Conservation (phyloP, 331 rosid genomes). For the Erythrophleum ivorense region DNA sequence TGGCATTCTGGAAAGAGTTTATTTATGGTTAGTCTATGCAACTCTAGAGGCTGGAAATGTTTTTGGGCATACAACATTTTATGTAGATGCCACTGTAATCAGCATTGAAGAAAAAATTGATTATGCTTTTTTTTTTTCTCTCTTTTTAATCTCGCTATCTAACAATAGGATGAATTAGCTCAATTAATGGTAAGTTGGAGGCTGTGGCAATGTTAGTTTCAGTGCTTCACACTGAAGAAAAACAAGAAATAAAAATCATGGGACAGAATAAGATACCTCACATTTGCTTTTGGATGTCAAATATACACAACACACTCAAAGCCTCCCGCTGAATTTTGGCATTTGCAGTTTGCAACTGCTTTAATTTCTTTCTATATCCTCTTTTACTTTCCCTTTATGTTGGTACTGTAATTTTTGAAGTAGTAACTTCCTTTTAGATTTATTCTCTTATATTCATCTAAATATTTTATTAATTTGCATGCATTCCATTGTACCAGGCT, state of each 20-base stretch:
- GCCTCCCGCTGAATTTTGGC: conserved; percentile 15
- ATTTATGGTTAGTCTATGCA: neutral
- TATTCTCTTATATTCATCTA: conserved; percentile 8
- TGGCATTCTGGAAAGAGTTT: neutral
- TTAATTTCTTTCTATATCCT: neutral
- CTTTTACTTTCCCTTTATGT: neutral
- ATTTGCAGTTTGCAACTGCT: neutral
- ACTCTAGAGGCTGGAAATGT: neutral
- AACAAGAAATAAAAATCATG: neutral
- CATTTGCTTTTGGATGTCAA: conserved; percentile 14
- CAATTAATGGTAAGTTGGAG: neutral
- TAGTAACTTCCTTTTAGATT: neutral
- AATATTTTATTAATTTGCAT: neutral
- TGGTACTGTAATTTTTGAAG: neutral
- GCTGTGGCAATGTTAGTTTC: neutral
- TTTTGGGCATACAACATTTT: neutral
- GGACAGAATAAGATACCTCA: neutral
- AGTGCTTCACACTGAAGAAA: conserved; percentile 6
- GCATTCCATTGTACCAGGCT: conserved; percentile 52
- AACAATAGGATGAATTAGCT: conserved; percentile 4
- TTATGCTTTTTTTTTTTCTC: neutral
- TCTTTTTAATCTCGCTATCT: neutral
- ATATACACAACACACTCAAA: neutral
- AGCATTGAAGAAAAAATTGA: neutral
- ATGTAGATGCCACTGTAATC: neutral